Evolutionary conservation across 257 asterid genomes (phyloP).

Genomic region (Ophiorrhiza pumila): DNA sequence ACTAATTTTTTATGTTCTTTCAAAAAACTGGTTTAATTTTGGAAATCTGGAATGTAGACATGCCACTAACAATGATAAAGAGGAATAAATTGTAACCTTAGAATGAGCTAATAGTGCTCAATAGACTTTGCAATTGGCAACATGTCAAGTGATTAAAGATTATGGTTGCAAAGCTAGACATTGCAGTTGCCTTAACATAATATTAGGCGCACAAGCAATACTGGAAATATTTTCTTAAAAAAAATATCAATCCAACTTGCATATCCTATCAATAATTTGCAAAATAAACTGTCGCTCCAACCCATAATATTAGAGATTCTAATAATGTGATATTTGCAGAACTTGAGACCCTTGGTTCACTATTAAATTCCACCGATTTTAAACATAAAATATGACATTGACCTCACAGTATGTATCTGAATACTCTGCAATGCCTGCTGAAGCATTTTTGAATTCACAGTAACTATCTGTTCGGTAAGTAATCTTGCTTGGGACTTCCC

Average conservation of each 20-base stretch:
- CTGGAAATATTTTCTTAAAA: too few relatives aligned
- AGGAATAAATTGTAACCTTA: background rate
- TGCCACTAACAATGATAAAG: background rate
- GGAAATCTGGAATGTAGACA: too few relatives aligned
- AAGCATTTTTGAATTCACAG: constrained; percentile 69
- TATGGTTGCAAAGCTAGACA: background rate
- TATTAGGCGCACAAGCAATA: too few relatives aligned
- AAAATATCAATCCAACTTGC: background rate
- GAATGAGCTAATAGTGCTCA: background rate
- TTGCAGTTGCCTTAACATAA: background rate
- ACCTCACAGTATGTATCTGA: constrained; percentile 48
- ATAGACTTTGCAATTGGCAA: background rate
- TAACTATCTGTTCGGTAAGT: constrained; percentile 75
- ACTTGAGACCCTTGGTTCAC: too few relatives aligned
- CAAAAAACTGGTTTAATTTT: too few relatives aligned
- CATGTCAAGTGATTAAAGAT: constrained; percentile 3
- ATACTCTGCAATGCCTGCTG: constrained; percentile 59
- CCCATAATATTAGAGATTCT: too few relatives aligned
- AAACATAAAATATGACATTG: constrained; percentile 14
- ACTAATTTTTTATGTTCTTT: background rate
- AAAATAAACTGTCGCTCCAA: too few relatives aligned
- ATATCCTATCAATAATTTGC: background rate
- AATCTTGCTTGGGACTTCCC: constrained; percentile 65
- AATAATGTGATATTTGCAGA: too few relatives aligned
- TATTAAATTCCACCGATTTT: too few relatives aligned